phyloP scores from a whole-genome alignment of 257 asterid species.

The Solanum lignicaule region DNA sequence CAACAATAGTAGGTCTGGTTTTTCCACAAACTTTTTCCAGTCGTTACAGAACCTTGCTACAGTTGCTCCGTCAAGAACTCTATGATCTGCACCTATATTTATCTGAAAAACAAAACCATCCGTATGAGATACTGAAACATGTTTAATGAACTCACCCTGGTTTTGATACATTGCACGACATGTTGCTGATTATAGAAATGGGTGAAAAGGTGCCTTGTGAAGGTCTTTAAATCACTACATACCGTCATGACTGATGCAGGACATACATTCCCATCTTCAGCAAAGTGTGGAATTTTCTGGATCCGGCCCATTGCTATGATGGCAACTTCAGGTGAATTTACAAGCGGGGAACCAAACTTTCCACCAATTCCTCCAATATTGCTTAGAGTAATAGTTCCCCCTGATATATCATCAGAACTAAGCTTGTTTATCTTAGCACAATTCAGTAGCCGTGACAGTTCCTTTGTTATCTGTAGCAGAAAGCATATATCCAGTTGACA shows the following conservation, averaged over 20 bases:
- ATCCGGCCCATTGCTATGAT: slow-evolving; percentile 90
- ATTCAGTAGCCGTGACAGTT: slow-evolving; percentile 52
- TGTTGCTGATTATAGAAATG: not conserved
- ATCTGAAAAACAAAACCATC: slow-evolving; percentile 27
- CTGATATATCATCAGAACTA: slow-evolving; percentile 62
- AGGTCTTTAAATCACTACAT: slow-evolving; percentile 13
- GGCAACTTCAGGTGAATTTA: slow-evolving; percentile 78
- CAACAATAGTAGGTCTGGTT: slow-evolving; percentile 80
- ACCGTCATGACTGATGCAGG: slow-evolving; percentile 77
- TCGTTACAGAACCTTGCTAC: slow-evolving; percentile 90
- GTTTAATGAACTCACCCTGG: not conserved
- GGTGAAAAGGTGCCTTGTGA: not conserved
- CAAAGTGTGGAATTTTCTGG: slow-evolving; percentile 60
- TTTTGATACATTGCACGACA: not conserved
- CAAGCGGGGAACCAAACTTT: slow-evolving; percentile 83
- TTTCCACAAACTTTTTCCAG: slow-evolving; percentile 74
- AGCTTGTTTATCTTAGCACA: slow-evolving; percentile 81
- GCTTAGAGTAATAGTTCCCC: slow-evolving; percentile 84
- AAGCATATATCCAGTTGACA: not conserved
- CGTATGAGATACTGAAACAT: not conserved
- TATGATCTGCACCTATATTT: slow-evolving; percentile 78
- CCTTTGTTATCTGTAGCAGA: slow-evolving; percentile 57
- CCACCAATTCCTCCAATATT: slow-evolving; percentile 97
- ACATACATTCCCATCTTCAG: slow-evolving; percentile 46
- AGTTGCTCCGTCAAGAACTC: slow-evolving; percentile 91